Conservation (phyloP, 169 alveolate genomes). For the Pseudocohnilembus persalinus region DNA sequence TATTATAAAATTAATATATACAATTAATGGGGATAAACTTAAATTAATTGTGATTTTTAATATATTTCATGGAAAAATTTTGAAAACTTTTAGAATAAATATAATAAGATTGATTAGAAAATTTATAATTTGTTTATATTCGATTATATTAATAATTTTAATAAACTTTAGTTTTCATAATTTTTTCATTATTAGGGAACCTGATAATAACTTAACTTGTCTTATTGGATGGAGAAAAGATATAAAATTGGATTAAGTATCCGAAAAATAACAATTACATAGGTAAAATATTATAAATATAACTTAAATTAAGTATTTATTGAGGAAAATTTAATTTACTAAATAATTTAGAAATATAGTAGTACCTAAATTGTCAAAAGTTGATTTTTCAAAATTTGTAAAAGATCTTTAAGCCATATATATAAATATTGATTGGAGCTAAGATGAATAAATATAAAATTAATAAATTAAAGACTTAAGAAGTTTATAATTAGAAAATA, state of each 20-base stretch:
- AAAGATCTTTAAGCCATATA: slow-evolving; percentile 14
- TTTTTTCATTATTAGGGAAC: not conserved
- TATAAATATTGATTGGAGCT: slow-evolving; percentile 18
- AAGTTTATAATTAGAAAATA: not conserved
- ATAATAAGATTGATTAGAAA: not conserved
- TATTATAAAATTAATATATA: too few species aligned
- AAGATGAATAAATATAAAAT: slow-evolving; percentile 12
- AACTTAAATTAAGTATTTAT: not conserved
- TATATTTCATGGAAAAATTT: not conserved
- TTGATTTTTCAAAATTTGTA: slow-evolving; percentile 11
- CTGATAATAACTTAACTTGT: slow-evolving; percentile 7
- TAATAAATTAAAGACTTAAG: slow-evolving; percentile 11
- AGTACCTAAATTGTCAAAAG: not conserved
- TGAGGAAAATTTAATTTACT: not conserved
- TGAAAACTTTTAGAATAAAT: not conserved
- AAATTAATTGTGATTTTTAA: not conserved
- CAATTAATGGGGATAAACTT: not conserved
- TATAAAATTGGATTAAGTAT: slow-evolving; percentile 4
- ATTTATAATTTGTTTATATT: too few species aligned
- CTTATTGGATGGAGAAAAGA: slow-evolving; percentile 20
- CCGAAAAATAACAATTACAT: not conserved
- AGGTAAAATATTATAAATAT: slow-evolving; percentile 1
- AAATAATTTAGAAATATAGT: slow-evolving; percentile 4
- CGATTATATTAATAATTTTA: too few species aligned
- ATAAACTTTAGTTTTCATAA: not conserved